Base-by-base conservation (phyloP, 768 basidiomycete species). In the Boletus coccyginus region DNA sequence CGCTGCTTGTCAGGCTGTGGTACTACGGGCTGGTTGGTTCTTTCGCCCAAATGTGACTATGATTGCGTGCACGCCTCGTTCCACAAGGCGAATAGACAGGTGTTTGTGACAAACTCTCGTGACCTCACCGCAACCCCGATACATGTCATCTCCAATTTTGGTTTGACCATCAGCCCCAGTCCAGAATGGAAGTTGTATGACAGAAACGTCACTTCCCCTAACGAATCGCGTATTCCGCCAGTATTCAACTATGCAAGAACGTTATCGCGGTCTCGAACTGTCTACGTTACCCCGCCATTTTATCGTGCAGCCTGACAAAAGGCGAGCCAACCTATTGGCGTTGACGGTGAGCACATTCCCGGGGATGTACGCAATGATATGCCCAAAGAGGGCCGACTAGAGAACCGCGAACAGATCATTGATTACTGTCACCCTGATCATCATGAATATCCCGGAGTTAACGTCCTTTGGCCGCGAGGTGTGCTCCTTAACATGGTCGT, bases 1-100 rank as follows among this genome's bases (percentile, higher is more conserved):
- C n/a, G n/a, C n/a, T n/a, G n/a, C n/a, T n/a, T n/a, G n/a, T n/a
- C n/a, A n/a, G n/a, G n/a, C n/a, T n/a, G n/a, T n/a, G n/a, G n/a
- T n/a, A n/a, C n/a, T n/a, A n/a, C n/a, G 4, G 74, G 76, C 5
- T 79, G 77, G 74, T 59, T 78, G 9, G 67, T 75, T 47, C 56
- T 78, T 9, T 74, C 76, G 0, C 76, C 77, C 0, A 73, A 77
- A 55, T 75, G 74, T 48, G 73, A 77, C 56, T 65, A 67, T 3
- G 36, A 42, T 3, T 70, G 74, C 11, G 63, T 78, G 17, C 53
- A 53, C 2, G 51, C 57, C 4, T 61, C 58, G 17, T 65, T 60
- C 33, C 1, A 55, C 32, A 56, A 50, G 46, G 64, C 64, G 2
- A 66, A 65, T 13, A 43, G 27, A 46, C 44, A 27, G 6, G 56